Evolutionary conservation across 176 grass and related monocot genomes (phyloP).

Genomic region (Stipa capillata): DNA sequence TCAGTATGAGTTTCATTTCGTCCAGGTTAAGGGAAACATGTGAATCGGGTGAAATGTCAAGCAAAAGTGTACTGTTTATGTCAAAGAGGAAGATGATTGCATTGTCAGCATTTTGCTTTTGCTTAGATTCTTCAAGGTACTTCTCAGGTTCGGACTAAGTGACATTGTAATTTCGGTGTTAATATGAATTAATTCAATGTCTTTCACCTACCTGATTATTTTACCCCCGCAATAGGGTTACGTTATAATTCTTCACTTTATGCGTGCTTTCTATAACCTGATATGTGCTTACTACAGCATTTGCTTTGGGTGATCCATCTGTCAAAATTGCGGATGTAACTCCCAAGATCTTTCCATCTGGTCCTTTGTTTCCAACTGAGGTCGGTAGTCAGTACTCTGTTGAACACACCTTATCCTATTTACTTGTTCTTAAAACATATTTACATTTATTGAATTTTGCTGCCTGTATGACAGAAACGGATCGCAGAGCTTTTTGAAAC

Average conservation of each 20-base stretch:
- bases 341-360: slow-evolving; percentile 60
- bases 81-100: slow-evolving; percentile 65
- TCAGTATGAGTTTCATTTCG: background rate
- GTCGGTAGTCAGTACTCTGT: slow-evolving; percentile 40
- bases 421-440: slow-evolving; percentile 5
- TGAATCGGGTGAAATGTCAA: slow-evolving; percentile 36
- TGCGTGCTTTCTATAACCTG: background rate
- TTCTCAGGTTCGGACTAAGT: slow-evolving; percentile 75
- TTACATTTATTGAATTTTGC: background rate
- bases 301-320: slow-evolving; percentile 69
- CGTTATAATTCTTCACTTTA: background rate
- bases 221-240: background rate
- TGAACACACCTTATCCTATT: background rate
- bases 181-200: background rate
- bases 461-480: slow-evolving; percentile 47
- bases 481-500: slow-evolving; percentile 82
- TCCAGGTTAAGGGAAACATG: slow-evolving; percentile 34
- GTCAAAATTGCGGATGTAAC: slow-evolving; percentile 69
- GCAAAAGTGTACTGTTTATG: slow-evolving; percentile 14
- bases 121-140: slow-evolving; percentile 82
- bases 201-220: background rate
- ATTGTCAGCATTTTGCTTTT: slow-evolving; percentile 43
- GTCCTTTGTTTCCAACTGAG: slow-evolving; percentile 73
- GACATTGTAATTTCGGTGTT: slow-evolving; percentile 13
- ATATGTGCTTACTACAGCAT: slow-evolving; percentile 26